A percentile compares a stretch with the other conserved stretches of the same genome.
These are phyloP conservation scores for Tetrapisispora taiwanensis DNA, from an alignment of 805 yeast species.

Conservation along the genomic window DNA sequence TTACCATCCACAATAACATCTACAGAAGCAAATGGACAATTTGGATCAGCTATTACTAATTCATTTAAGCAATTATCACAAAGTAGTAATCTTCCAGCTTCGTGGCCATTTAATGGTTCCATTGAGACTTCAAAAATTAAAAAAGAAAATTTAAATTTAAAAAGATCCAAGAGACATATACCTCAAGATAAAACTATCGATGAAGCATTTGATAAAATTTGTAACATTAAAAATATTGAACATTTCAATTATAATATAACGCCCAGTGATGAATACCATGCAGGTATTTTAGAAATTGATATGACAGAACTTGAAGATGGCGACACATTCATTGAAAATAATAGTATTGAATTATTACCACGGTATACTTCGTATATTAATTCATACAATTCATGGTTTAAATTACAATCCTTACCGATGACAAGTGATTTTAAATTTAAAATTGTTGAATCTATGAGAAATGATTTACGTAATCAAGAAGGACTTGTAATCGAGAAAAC, in stretches of 20 bases:
- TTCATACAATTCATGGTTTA: constrained; percentile 28
- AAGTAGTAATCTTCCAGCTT: background rate
- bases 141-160: constrained; percentile 10
- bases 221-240: constrained; percentile 2
- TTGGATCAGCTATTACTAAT: background rate
- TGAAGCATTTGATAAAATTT: constrained; percentile 18
- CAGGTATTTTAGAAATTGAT: constrained; percentile 23
- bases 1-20: background rate
- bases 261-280: constrained; percentile 14
- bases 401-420: constrained; percentile 45
- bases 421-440: constrained; percentile 41
- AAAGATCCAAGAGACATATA: constrained; percentile 22
- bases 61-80: background rate
- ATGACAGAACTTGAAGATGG: constrained; percentile 1
- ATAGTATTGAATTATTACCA: constrained; percentile 16
- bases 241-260: constrained; percentile 4
- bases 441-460: constrained; percentile 42
- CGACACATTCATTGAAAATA: background rate
- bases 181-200: constrained; percentile 22
- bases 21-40: background rate
- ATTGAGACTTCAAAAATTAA: constrained; percentile 4
- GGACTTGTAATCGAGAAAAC: constrained; percentile 15
- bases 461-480: constrained; percentile 31
- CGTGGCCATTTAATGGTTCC: background rate
- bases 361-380: constrained; percentile 21